Evolutionary conservation across 1,284 basidiomycete genomes (phyloP).

Genomic region (Austroboletus novae-zelandiae): DNA sequence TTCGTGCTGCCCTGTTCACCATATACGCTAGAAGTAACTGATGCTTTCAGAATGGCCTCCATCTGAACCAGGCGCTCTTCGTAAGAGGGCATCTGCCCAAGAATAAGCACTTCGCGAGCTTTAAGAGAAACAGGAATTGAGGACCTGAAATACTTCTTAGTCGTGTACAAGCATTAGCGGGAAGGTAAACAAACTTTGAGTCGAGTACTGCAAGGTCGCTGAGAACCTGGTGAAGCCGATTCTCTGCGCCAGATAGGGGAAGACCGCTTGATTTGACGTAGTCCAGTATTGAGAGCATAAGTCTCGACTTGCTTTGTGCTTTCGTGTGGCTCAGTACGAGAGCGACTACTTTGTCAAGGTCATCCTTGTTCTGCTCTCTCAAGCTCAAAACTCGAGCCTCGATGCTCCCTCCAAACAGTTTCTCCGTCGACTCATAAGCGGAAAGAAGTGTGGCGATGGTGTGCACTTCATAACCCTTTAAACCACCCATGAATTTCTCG

Average conservation of each 20-base stretch:
- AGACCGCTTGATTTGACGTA: constrained; percentile 79
- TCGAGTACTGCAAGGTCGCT: constrained; percentile 84
- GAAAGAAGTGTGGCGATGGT: constrained; percentile 72
- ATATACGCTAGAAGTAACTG: constrained; percentile 85
- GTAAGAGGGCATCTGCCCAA: constrained; percentile 95
- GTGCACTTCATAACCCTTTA: constrained; percentile 86
- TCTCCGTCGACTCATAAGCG: constrained; percentile 84
- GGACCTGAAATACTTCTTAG: constrained; percentile 48
- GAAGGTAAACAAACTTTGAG: constrained; percentile 61
- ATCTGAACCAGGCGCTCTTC: constrained; percentile 94
- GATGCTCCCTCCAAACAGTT: constrained; percentile 88
- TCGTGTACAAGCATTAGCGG: neutral
- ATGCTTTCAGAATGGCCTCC: constrained; percentile 89
- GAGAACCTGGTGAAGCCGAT: constrained; percentile 68
- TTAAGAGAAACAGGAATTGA: constrained; percentile 90
- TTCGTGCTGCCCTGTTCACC: constrained; percentile 76
- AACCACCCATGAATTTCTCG: constrained; percentile 79
- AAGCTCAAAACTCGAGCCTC: constrained; percentile 90
- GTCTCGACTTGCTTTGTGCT: constrained; percentile 88
- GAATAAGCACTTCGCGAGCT: constrained; percentile 95
- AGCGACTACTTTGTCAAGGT: constrained; percentile 85
- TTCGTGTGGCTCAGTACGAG: constrained; percentile 95
- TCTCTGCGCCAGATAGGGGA: constrained; percentile 72
- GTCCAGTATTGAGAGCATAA: constrained; percentile 85
- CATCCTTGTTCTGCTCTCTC: constrained; percentile 90